Conservation (phyloP, 306 rosid genomes). For the Hippophae tibetana region DNA sequence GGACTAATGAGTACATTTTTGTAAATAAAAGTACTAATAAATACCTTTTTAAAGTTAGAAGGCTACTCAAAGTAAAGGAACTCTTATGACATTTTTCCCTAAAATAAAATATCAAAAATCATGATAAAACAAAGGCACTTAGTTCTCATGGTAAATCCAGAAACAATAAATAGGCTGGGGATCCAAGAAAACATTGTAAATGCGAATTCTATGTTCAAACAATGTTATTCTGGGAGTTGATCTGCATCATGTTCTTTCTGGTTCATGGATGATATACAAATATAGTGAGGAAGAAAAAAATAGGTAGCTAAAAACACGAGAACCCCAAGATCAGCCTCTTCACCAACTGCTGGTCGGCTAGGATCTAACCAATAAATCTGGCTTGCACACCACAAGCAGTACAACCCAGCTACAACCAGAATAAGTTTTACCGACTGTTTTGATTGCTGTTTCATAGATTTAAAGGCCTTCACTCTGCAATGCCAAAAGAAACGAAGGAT, state of each 20-base stretch:
- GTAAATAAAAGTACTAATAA: no score
- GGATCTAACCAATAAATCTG: conserved; percentile 60
- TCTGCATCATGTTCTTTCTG: conserved; percentile 35
- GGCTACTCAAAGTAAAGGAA: no score
- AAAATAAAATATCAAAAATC: no score
- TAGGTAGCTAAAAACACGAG: conserved; percentile 50
- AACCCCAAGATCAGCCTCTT: conserved; percentile 95
- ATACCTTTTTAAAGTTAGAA: no score
- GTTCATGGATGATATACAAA: conserved; percentile 59
- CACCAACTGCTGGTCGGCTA: conserved; percentile 73
- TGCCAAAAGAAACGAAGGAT: no score
- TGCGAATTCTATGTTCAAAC: background rate
- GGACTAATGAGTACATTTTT: no score
- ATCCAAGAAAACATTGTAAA: no score
- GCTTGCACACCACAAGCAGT: conserved; percentile 71
- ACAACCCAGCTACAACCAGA: conserved; percentile 39
- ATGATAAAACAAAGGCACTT: no score
- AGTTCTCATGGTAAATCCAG: no score
- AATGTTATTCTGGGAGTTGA: conserved; percentile 44
- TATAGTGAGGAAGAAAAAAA: conserved; percentile 54
- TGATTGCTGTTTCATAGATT: conserved; percentile 38
- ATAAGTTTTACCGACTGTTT: conserved; percentile 47
- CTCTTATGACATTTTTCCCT: no score
- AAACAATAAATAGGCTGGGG: no score
- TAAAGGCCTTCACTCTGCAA: conserved; percentile 48